Percentiles rank a stretch among this genome's conserved stretches.
These are phyloP conservation scores for Prunus salicina DNA, from an alignment of 306 rosid genomes.

Conservation along the genomic window DNA sequence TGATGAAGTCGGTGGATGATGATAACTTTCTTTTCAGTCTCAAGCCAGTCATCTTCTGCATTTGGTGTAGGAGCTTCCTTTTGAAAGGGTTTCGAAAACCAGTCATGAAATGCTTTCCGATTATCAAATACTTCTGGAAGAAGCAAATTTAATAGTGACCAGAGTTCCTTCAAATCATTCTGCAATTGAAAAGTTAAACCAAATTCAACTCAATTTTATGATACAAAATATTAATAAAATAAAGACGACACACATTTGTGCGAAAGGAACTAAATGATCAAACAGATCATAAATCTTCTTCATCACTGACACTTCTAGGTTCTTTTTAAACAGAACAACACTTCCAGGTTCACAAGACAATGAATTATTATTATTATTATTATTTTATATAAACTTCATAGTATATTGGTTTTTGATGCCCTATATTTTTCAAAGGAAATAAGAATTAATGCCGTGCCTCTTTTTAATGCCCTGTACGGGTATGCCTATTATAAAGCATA, in stretches of 20 bases:
- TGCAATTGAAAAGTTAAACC: constrained; percentile 41
- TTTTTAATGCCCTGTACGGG: not conserved
- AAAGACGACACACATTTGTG: not conserved
- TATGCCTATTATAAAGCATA: not conserved
- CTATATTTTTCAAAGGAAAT: not conserved
- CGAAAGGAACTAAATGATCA: not conserved
- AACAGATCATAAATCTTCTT: not conserved
- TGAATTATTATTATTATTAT: not conserved
- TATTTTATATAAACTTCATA: not conserved
- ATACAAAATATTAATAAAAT: not conserved
- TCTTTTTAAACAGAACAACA: not conserved
- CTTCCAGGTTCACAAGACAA: not conserved
- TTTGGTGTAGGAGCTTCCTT: constrained; percentile 73
- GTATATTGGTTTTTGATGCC: not conserved
- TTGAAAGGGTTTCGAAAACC: constrained; percentile 99
- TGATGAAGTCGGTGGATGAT: constrained; percentile 97
- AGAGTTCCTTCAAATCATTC: constrained; percentile 98
- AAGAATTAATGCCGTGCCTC: not conserved
- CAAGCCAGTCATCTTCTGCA: constrained; percentile 97
- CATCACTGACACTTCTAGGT: not conserved
- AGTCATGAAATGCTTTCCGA: constrained; percentile 94
- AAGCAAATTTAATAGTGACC: constrained; percentile 97
- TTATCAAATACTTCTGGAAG: constrained; percentile 99
- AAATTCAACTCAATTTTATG: constrained; percentile 13
- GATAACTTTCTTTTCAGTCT: constrained; percentile 96